These are phyloP conservation scores for Lactarius pseudohatsudake DNA, from an alignment of 768 basidiomycete genomes.

Conservation along the genomic window DNA sequence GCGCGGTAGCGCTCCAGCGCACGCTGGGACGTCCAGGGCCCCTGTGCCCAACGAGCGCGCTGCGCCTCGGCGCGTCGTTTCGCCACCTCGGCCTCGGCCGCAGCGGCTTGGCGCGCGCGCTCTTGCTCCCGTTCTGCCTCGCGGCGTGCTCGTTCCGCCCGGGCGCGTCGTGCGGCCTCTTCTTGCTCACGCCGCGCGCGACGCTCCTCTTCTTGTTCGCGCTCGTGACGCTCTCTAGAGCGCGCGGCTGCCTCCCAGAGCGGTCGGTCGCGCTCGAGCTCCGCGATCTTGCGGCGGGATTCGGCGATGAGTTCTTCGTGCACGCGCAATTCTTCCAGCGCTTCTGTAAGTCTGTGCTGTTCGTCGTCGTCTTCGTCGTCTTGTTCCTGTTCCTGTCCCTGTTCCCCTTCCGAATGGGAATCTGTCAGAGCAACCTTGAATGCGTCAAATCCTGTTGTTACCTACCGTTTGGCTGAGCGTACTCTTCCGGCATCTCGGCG, in stretches of 20 bases:
- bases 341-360: conserved; percentile 27
- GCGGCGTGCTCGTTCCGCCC: conserved; percentile 36
- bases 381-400: background rate
- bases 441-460: background rate
- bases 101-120: conserved; percentile 29
- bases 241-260: conserved; percentile 58
- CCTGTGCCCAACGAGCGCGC: conserved; percentile 52
- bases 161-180: conserved; percentile 37
- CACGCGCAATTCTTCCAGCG: conserved; percentile 31
- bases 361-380: conserved; percentile 18
- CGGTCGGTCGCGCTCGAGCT: conserved; percentile 63
- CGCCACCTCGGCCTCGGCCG: conserved; percentile 31
- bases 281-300: conserved; percentile 64
- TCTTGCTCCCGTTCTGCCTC: conserved; percentile 33
- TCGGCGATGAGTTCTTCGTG: conserved; percentile 52
- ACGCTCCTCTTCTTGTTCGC: conserved; percentile 33
- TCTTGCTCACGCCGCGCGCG: conserved; percentile 31
- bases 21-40: conserved; percentile 60
- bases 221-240: conserved; percentile 29
- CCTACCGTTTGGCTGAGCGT: conserved; percentile 11
- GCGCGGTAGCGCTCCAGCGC: conserved; percentile 70
- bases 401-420: background rate
- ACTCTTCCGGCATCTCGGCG: conserved; percentile 28
- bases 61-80: conserved; percentile 48
- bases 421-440: background rate